Evolutionary conservation across 192 early-diverging fungal species (phyloP).

Genomic region (Lunasporangiospora selenospora): DNA sequence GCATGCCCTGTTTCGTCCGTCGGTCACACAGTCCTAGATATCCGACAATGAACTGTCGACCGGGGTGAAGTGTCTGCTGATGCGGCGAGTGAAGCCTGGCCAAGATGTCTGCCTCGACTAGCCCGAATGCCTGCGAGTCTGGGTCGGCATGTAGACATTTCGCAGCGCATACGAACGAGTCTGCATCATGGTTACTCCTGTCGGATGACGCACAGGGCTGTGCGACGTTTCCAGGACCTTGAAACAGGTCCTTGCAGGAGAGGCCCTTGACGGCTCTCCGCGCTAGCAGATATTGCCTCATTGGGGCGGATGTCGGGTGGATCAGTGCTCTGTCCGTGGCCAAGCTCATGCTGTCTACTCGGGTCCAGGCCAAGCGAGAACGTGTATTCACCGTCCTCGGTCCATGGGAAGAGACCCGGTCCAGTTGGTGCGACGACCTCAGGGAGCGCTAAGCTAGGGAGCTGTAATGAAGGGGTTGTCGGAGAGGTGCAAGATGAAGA

Average conservation of each 20-base stretch:
- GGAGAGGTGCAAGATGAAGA: too few species aligned
- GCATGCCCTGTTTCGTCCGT: not conserved
- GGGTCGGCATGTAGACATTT: slow-evolving; percentile 30
- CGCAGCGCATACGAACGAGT: slow-evolving; percentile 25
- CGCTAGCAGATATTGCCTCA: slow-evolving; percentile 18
- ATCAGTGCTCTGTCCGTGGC: slow-evolving; percentile 35
- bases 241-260: slow-evolving; percentile 27
- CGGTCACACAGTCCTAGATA: slow-evolving; percentile 31
- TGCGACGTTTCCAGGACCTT: too few species aligned
- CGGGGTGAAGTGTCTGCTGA: slow-evolving; percentile 10
- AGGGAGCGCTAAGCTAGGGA: too few species aligned
- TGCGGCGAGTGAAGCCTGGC: slow-evolving; percentile 14
- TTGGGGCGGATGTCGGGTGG: slow-evolving; percentile 20
- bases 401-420: too few species aligned
- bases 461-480: too few species aligned
- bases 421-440: too few species aligned
- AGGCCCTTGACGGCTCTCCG: slow-evolving; percentile 2
- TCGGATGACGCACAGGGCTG: too few species aligned
- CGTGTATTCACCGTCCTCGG: too few species aligned
- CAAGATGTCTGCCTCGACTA: slow-evolving; percentile 27
- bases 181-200: not conserved
- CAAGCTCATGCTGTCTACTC: slow-evolving; percentile 14
- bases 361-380: slow-evolving; percentile 19
- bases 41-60: slow-evolving; percentile 24
- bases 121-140: slow-evolving; percentile 31